Percentiles rank a stretch among this genome's conserved stretches.
phyloP scores from a whole-genome alignment of 805 yeast genomes.

The Candida tibetensis region DNA sequence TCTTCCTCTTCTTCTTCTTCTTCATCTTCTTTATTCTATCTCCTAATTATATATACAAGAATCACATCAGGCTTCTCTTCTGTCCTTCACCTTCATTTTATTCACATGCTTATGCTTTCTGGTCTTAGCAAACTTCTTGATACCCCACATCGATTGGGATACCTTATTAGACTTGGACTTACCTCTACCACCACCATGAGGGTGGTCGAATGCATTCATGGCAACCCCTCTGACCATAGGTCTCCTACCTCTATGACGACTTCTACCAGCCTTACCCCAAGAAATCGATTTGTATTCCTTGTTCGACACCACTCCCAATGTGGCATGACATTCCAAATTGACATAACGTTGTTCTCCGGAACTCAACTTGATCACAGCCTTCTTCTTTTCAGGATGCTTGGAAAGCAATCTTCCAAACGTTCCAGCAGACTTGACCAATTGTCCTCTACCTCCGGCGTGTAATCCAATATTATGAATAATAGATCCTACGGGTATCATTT shows the following conservation, averaged over 20 bases:
- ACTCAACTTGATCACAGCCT: conserved; percentile 77
- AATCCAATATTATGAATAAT: conserved; percentile 86
- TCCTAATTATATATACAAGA: conserved; percentile 9
- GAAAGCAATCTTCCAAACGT: conserved; percentile 85
- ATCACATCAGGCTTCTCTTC: conserved; percentile 51
- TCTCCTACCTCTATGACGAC: conserved; percentile 87
- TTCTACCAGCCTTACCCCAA: conserved; percentile 96
- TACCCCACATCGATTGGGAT: conserved; percentile 96
- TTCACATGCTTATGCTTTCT: conserved; percentile 86
- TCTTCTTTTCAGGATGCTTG: conserved; percentile 65
- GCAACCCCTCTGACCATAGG: conserved; percentile 98
- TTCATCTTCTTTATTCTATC: too few species aligned
- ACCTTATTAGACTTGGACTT: conserved; percentile 94
- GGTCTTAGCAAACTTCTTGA: conserved; percentile 90
- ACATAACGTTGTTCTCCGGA: conserved; percentile 94
- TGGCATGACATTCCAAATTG: conserved; percentile 82
- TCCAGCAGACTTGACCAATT: conserved; percentile 92
- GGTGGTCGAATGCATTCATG: conserved; percentile 96
- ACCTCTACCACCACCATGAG: conserved; percentile 99
- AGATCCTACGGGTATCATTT: conserved; percentile 93
- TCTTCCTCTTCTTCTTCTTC: too few species aligned
- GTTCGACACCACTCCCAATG: conserved; percentile 90
- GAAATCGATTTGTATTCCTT: conserved; percentile 85
- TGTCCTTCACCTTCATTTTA: conserved; percentile 81
- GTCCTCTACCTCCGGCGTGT: conserved; percentile 68